Conservation (phyloP, 305 asterid genomes). For the Plantago coronopus region DNA sequence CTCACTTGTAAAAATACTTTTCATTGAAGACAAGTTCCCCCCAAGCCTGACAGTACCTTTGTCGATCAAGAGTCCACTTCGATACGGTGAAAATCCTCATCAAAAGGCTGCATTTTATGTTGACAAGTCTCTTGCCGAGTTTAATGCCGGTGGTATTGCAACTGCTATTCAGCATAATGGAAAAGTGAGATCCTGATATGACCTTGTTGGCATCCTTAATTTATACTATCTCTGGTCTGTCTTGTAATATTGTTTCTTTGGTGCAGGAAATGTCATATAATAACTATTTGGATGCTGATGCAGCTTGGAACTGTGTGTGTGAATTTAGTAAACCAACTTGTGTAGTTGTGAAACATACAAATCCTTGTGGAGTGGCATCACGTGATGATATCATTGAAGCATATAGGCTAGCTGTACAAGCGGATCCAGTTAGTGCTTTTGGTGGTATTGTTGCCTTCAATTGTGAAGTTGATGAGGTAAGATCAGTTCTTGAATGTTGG, state of each 20-base stretch:
- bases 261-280: conserved; percentile 95
- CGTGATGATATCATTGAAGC: conserved; percentile 83
- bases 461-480: conserved; percentile 94
- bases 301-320: conserved; percentile 98
- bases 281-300: conserved; percentile 91
- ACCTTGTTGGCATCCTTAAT: neutral
- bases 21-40: conserved; percentile 70
- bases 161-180: conserved; percentile 91
- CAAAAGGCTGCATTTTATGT: conserved; percentile 92
- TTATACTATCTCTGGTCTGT: neutral
- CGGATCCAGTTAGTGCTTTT: conserved; percentile 95
- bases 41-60: conserved; percentile 72
- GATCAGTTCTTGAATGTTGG: conserved; percentile 10
- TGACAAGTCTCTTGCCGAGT: conserved; percentile 91
- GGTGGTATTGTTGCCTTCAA: conserved; percentile 99
- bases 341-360: conserved; percentile 90
- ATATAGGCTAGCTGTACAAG: conserved; percentile 89
- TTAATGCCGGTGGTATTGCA: conserved; percentile 92
- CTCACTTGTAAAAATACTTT: conserved; percentile 19
- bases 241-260: conserved; percentile 18
- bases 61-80: conserved; percentile 73
- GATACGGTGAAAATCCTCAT: conserved; percentile 98
- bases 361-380: conserved; percentile 98
- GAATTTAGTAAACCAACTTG: conserved; percentile 89
- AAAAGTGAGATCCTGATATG: conserved; percentile 46